These are phyloP conservation scores for Crucibulum laeve DNA, from an alignment of 768 basidiomycete genomes.

Conservation along the genomic window DNA sequence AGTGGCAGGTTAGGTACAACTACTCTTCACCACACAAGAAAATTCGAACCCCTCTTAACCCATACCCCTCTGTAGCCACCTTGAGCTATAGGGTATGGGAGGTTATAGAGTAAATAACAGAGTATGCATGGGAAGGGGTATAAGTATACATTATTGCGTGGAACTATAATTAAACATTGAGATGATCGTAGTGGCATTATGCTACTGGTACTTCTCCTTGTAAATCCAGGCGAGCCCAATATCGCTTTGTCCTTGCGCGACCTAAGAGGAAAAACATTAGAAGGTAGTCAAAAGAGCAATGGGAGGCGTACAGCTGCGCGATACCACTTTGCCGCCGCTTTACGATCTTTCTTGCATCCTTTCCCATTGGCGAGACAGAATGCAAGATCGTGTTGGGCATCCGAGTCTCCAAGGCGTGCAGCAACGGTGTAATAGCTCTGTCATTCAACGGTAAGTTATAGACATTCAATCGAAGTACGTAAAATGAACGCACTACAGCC, in stretches of 20 bases:
- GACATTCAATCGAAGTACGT: slow-evolving; percentile 1
- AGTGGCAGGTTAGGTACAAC: too few relatives aligned
- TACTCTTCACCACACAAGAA: too few relatives aligned
- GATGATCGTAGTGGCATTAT: too few relatives aligned
- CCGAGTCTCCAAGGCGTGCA: slow-evolving; percentile 78
- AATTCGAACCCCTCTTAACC: too few relatives aligned
- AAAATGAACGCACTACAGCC: slow-evolving; percentile 59
- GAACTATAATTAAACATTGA: too few relatives aligned
- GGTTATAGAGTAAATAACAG: too few relatives aligned
- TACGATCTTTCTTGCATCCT: slow-evolving; percentile 86
- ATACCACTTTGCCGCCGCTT: slow-evolving; percentile 87
- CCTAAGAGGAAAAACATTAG: slow-evolving; percentile 14
- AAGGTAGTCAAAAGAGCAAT: background rate
- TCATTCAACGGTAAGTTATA: background rate
- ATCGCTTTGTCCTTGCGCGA: slow-evolving; percentile 71
- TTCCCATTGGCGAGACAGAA: slow-evolving; percentile 85
- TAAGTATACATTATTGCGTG: too few relatives aligned
- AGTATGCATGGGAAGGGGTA: too few relatives aligned
- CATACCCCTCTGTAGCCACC: too few relatives aligned
- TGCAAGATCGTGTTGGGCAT: slow-evolving; percentile 83
- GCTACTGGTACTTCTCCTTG: slow-evolving; percentile 78
- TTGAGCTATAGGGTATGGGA: too few relatives aligned
- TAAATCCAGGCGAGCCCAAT: slow-evolving; percentile 89
- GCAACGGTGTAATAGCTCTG: slow-evolving; percentile 85
- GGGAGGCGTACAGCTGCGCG: slow-evolving; percentile 63